A percentile compares a stretch with the other conserved stretches of the same genome.
These are phyloP conservation scores for Chimonanthus praecox DNA, from an alignment of 164 flowering plant genomes.

Conservation along the genomic window DNA sequence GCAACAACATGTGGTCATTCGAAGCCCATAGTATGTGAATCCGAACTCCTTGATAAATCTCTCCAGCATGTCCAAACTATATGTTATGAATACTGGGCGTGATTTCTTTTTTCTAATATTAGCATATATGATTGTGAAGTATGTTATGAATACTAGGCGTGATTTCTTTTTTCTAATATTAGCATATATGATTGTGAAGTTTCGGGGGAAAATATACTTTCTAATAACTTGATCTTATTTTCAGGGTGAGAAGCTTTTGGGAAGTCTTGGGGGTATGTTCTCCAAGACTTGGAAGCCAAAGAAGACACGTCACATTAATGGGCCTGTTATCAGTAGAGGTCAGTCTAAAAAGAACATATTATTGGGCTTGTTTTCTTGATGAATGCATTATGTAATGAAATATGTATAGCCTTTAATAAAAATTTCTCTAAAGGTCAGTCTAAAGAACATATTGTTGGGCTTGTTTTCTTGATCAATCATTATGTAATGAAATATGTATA, in stretches of 20 bases:
- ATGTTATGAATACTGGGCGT: background rate
- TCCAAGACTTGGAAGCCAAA: constrained; percentile 94
- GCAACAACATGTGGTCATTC: too few relatives aligned
- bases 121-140: background rate
- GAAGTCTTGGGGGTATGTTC: constrained; percentile 89
- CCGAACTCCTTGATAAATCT: too few relatives aligned
- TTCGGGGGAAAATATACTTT: background rate
- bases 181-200: background rate
- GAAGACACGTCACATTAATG: constrained; percentile 58
- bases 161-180: background rate
- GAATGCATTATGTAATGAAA: background rate
- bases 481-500: too few relatives aligned
- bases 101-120: background rate
- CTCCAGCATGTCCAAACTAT: background rate
- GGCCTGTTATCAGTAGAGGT: constrained; percentile 63
- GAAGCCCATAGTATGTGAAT: too few relatives aligned
- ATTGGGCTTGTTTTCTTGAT: background rate
- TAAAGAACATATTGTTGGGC: too few relatives aligned
- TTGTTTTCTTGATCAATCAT: too few relatives aligned
- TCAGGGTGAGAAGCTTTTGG: constrained; percentile 51
- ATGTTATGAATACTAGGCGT: too few relatives aligned
- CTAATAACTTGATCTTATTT: background rate
- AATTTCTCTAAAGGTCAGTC: background rate
- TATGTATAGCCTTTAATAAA: background rate
- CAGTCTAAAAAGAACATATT: background rate